These are phyloP conservation scores for Geotrichum restrictum DNA, from an alignment of 1,139 yeast genomes.

Conservation along the genomic window DNA sequence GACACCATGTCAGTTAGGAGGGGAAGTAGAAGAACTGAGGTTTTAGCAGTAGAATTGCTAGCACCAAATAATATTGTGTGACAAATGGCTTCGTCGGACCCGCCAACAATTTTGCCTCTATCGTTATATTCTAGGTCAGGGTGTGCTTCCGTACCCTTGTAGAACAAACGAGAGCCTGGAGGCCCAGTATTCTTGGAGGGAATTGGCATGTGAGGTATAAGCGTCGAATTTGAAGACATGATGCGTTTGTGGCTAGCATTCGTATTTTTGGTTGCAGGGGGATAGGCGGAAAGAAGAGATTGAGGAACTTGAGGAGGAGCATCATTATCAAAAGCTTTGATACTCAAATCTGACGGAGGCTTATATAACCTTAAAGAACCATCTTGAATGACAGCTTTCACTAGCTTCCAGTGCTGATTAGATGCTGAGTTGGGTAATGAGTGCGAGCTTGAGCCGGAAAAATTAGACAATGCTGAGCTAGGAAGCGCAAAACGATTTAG, in stretches of 20 bases:
- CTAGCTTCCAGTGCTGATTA: slow-evolving; percentile 32
- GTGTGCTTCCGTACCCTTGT: slow-evolving; percentile 48
- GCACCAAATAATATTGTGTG: slow-evolving; percentile 64
- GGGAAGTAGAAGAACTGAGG: slow-evolving; percentile 59
- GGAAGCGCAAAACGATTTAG: slow-evolving; percentile 22
- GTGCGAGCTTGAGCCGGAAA: slow-evolving; percentile 4
- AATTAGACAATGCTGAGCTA: slow-evolving; percentile 11
- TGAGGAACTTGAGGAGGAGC: slow-evolving; percentile 17
- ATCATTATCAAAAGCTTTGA: slow-evolving; percentile 31
- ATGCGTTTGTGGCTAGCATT: slow-evolving; percentile 17
- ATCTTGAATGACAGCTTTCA: slow-evolving; percentile 34
- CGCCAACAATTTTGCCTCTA: slow-evolving; percentile 46
- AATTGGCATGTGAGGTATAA: slow-evolving; percentile 9
- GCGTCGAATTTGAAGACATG: slow-evolving; percentile 20
- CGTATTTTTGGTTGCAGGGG: slow-evolving; percentile 3
- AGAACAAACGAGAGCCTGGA: slow-evolving; percentile 17
- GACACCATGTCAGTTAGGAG: slow-evolving; percentile 57
- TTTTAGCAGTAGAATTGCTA: slow-evolving; percentile 42
- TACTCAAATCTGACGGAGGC: slow-evolving; percentile 35
- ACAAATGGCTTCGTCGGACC: slow-evolving; percentile 65
- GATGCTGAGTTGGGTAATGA: slow-evolving; percentile 9
- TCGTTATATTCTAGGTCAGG: slow-evolving; percentile 62
- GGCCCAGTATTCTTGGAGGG: slow-evolving; percentile 18
- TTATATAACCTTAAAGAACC: slow-evolving; percentile 33
- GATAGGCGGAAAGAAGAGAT: slow-evolving; percentile 16